Base-by-base conservation (phyloP, 2,329 filamentous ascomycete species). In the Fusarium begoniae region DNA sequence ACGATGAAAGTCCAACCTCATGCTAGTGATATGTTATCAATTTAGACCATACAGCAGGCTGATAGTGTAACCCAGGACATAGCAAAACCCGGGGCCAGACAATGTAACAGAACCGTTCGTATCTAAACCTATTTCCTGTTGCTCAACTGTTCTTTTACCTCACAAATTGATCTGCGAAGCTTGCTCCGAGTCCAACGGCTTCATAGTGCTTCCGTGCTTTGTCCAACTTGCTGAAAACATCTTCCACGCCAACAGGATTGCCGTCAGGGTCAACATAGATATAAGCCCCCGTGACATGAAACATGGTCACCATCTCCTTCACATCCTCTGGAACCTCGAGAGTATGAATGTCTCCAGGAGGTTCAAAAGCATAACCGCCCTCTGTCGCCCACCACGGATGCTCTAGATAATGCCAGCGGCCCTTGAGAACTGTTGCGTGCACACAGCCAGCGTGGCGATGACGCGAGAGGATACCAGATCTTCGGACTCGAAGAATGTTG, bases 271-370 rank as follows among this genome's bases (percentile, higher is more conserved):
- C 37, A 37, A 43, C 44, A 24, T 61, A 64, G 24, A 64, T 50
- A 14, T 62, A 50, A 12, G 28, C 56, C 24, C 44, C 37, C 8
- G 44, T 51, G 13, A 62, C 22, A 26, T 51, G 44, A 30, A 62
- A 51, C 24, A 62, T 35, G 11, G 24, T 43, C 26, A 44, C 24
- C 38, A 64, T 44, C 30, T 62, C 44, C 18, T 62, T 62, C 24
- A 44, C 56, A 24, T 51, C 38, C n/a, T 38, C 37, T 3, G 56
- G 20, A 11, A 62, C 30, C 18, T 64, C 37, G 20, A 62, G 18
- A 11, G 80, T 82, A 53, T 83, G 80, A 35, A 82, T 82, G 50
- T 83, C 79, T 4, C 80, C 80, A 2, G 76, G 80, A 2, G 35
- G 24, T 22, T 40, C 51, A 26, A 41, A 55, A 14, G 35, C 51